Base-by-base conservation (phyloP, 306 rosid species). In the Prunus mongolica region DNA sequence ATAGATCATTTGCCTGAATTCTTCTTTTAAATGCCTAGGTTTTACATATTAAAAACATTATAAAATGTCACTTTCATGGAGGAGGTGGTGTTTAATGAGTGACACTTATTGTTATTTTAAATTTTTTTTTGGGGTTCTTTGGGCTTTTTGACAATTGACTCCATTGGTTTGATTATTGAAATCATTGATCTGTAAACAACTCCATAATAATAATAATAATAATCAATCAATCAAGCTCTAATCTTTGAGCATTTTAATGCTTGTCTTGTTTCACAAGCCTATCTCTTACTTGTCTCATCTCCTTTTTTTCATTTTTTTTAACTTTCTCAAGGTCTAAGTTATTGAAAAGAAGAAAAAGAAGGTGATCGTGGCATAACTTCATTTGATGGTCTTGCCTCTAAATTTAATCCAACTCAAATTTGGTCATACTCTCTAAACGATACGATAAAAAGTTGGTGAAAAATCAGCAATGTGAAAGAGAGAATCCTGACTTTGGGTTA, bases 41-140 rank as follows among this genome's bases (percentile, higher is more conserved):
- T 22, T n/a, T 49, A 4, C 1, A 50, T 20, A 11, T 20, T 47
- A 18, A 3, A 69, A 6, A 8, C 0, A 68, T 27, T 27, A 27
- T 77, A 50, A 32, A 10, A 50, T 58, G 44, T 72, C 81, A 10
- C 41, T 77, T 56, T 81, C 81, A 32, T 64, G 22, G 64, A 60
- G 79, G 75, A 19, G 79, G 60, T 61, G 66, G 50, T 27, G 60
- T 24, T 38, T 5, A 34, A 41, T 19, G 7, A 49, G 19, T 13
- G 24, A 24, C 18, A 24, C 32, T 2, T 18, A 12, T 25, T 60
- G 8, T 30, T 32, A 4, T 4, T 4, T 30, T 3, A 5, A 5
- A 5, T 5, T 5, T 1, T 12, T 25, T 25, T 1, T 5, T 25
- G 34, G 16, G 4, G 25, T 12, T 4, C 7, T 41, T 65, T 65